Evolutionary conservation across 371 early-diverging fungal species (phyloP).

Genomic region (Coemansia linderi): DNA sequence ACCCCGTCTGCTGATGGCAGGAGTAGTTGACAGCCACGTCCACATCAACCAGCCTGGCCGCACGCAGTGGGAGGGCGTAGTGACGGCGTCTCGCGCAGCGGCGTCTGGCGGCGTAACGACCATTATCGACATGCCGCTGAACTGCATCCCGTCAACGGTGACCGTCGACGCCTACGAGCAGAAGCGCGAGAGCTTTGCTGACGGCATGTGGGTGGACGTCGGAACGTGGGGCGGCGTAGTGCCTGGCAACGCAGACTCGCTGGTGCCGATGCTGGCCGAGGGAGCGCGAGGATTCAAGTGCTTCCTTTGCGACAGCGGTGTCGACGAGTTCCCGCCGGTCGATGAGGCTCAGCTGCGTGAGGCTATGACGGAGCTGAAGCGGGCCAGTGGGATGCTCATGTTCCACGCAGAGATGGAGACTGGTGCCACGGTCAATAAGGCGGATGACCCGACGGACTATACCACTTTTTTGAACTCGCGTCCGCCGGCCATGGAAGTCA

Average conservation of each 20-base stretch:
- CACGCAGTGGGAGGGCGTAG: slow-evolving; percentile 85
- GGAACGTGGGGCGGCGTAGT: slow-evolving; percentile 83
- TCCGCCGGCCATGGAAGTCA: slow-evolving; percentile 69
- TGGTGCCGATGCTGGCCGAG: slow-evolving; percentile 64
- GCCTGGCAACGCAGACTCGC: slow-evolving; percentile 67
- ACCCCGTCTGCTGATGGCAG: slow-evolving; percentile 70
- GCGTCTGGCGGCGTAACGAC: slow-evolving; percentile 81
- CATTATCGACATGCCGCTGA: slow-evolving; percentile 84
- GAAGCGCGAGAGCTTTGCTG: slow-evolving; percentile 68
- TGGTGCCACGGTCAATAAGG: slow-evolving; percentile 43
- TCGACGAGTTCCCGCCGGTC: slow-evolving; percentile 82
- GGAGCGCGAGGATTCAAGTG: slow-evolving; percentile 85
- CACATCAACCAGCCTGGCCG: slow-evolving; percentile 84
- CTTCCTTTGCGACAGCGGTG: slow-evolving; percentile 82
- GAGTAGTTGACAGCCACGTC: slow-evolving; percentile 78
- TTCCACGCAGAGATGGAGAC: slow-evolving; percentile 81
- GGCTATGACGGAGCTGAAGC: slow-evolving; percentile 67
- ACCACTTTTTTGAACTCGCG: slow-evolving; percentile 70
- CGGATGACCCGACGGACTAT: slow-evolving; percentile 59
- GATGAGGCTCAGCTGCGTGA: slow-evolving; percentile 66
- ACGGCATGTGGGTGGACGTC: slow-evolving; percentile 76
- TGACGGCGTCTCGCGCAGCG: slow-evolving; percentile 77
- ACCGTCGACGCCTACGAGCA: slow-evolving; percentile 66
- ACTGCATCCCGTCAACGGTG: slow-evolving; percentile 83
- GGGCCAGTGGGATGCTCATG: slow-evolving; percentile 59